A percentile compares a stretch with the other conserved stretches of the same genome.
These are phyloP conservation scores for Alectoria sarmentosa DNA, from an alignment of 495 filamentous ascomycete species.

Conservation along the genomic window DNA sequence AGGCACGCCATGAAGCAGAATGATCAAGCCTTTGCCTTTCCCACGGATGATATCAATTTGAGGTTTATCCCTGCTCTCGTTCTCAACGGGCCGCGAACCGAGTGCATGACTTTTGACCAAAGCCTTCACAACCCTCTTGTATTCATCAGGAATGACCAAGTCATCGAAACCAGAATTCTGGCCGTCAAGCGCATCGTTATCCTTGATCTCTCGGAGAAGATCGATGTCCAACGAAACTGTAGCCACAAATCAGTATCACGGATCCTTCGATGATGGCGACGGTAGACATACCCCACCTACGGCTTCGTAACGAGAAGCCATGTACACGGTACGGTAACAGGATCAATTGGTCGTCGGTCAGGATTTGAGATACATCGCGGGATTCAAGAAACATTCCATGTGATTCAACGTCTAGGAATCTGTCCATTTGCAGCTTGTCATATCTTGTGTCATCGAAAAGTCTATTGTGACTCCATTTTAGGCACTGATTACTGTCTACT, in stretches of 20 bases:
- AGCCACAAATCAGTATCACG: too few species aligned
- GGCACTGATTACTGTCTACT: slow-evolving; percentile 21
- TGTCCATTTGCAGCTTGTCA: slow-evolving; percentile 32
- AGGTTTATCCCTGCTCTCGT: slow-evolving; percentile 22
- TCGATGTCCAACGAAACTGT: slow-evolving; percentile 27
- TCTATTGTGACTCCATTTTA: too few species aligned
- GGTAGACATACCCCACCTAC: too few species aligned
- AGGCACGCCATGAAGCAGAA: slow-evolving; percentile 42
- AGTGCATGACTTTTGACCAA: slow-evolving; percentile 34
- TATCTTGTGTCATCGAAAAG: slow-evolving; percentile 17
- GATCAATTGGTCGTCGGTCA: slow-evolving; percentile 33
- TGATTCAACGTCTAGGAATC: slow-evolving; percentile 26
- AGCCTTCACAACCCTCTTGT: slow-evolving; percentile 33
- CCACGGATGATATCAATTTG: slow-evolving; percentile 22
- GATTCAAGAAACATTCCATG: slow-evolving; percentile 12
- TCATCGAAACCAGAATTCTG: too few species aligned
- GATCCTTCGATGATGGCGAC: too few species aligned
- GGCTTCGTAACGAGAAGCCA: slow-evolving; percentile 37
- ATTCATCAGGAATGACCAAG: slow-evolving; percentile 32
- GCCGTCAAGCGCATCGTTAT: too few species aligned
- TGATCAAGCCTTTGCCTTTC: slow-evolving; percentile 42
- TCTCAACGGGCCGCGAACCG: slow-evolving; percentile 1
- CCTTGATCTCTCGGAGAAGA: slow-evolving; percentile 20
- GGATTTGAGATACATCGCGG: slow-evolving; percentile 2
- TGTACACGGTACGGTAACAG: slow-evolving; percentile 38